Base-by-base conservation (phyloP, 768 basidiomycete genomes). In the Asterophora parasitica region DNA sequence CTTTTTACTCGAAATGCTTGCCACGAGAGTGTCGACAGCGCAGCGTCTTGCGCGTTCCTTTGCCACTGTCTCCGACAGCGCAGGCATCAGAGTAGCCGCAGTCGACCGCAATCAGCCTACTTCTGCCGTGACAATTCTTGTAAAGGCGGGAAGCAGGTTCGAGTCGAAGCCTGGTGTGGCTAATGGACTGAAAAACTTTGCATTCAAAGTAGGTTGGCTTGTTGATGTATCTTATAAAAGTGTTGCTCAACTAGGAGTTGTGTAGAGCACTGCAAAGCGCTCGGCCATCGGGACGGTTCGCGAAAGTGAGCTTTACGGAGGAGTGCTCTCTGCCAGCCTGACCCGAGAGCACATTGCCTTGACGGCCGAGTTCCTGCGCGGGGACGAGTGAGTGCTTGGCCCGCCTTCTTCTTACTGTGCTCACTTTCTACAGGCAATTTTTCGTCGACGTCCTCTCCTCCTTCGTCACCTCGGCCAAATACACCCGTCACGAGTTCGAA, bases 121-220 rank as follows among this genome's bases (percentile, higher is more conserved):
- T 4, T 75, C 89, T 23, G 79, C 88, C 46, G 81, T 99, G 62
- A 92, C 92, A 42, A 75, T 97, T 60, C 78, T 95, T 53, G 82
- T 96, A 67, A 95, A 93, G 68, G 95, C 91, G 47, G 95, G 95
- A 46, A 83, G 83, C 61, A 76, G 96, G 60, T 93, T 82, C 65
- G 88, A 99, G 75, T 69, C 82, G 53, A 85, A 85, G 63, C 81
- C 92, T 35, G 95, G 95, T 58, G 81, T 92, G 49, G 93, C 95
- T 2, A 90, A 95, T 73, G 85, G 82, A 52, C 78, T 97, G 68
- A 96, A 96, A 79, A 94, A 92, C 81, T 97, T 93, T 79, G 87
- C 93, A 50, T 98, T 95, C 84, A 97, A 96, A 88, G 95, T 97
- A 62, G 23, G 37, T 38, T 20, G 13, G 11, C 2, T 15, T 15